These are phyloP conservation scores for Globisporangium okanoganense DNA, from an alignment of 352 stramenopile species.

Conservation along the genomic window DNA sequence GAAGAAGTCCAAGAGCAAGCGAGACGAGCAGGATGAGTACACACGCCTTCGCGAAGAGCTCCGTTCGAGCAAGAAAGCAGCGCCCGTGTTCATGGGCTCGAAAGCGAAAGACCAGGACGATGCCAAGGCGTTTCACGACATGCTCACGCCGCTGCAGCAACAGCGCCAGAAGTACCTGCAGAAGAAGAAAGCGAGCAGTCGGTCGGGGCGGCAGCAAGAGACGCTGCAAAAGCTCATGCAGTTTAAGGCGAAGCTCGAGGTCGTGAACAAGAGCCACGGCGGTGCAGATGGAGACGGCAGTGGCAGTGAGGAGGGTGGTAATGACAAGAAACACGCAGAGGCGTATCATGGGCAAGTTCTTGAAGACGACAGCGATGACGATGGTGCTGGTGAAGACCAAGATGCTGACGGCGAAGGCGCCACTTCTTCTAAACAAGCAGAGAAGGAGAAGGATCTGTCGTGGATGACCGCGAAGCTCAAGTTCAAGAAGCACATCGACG, in stretches of 20 bases:
- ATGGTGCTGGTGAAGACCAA: constrained; percentile 28
- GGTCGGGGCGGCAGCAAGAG: constrained; percentile 53
- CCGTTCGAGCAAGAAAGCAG: constrained; percentile 56
- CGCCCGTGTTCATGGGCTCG: constrained; percentile 44
- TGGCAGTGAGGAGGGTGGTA: constrained; percentile 2
- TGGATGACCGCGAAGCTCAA: constrained; percentile 88
- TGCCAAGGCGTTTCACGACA: constrained; percentile 54
- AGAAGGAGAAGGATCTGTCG: constrained; percentile 43
- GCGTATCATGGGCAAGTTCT: constrained; percentile 71
- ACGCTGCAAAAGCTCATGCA: constrained; percentile 66
- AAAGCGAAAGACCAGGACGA: constrained; percentile 58
- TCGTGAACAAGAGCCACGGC: constrained; percentile 28
- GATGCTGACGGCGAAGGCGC: neutral
- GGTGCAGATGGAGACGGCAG: constrained; percentile 5
- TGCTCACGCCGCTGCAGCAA: constrained; percentile 74
- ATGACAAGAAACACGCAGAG: constrained; percentile 17
- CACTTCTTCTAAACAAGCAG: constrained; percentile 5
- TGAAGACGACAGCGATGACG: constrained; percentile 31
- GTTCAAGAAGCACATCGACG: constrained; percentile 89
- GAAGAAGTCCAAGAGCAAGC: constrained; percentile 15
- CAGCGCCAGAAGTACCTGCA: constrained; percentile 70
- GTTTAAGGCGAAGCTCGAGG: constrained; percentile 52
- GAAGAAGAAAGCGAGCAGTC: constrained; percentile 51
- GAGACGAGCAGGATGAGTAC: constrained; percentile 56
- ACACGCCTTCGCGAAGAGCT: constrained; percentile 63